Evolutionary conservation across 371 early-diverging fungal species (phyloP).

Genomic region (Rhizopus stolonifer): DNA sequence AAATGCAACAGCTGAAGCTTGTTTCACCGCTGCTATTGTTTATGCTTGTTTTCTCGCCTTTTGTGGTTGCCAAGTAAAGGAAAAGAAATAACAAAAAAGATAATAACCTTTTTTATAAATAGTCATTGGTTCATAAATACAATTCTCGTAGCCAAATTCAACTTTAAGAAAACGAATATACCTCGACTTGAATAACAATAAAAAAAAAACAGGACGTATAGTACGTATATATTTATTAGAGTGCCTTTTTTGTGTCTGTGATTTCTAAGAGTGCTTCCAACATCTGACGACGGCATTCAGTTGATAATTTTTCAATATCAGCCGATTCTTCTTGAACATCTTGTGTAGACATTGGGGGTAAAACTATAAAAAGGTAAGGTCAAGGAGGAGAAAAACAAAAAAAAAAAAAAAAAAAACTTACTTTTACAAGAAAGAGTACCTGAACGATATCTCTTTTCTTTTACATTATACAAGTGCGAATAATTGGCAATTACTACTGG

Average conservation of each 20-base stretch:
- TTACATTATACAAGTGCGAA: constrained; percentile 67
- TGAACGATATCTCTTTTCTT: constrained; percentile 56
- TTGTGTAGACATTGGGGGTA: constrained; percentile 75
- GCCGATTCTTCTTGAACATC: constrained; percentile 61
- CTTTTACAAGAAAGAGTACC: constrained; percentile 73
- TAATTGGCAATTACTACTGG: constrained; percentile 89
- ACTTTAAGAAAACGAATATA: constrained; percentile 23
- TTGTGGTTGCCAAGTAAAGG: constrained; percentile 65
- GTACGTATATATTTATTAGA: too few species aligned
- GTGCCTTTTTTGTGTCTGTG: too few species aligned
- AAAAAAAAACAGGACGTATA: too few species aligned
- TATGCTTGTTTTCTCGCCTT: constrained; percentile 68
- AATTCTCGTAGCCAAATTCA: constrained; percentile 54
- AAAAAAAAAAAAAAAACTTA: constrained; percentile 53
- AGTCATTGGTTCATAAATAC: constrained; percentile 50
- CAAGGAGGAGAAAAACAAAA: background rate
- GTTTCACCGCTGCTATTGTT: constrained; percentile 67
- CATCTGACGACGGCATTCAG: constrained; percentile 72
- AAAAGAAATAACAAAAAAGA: background rate
- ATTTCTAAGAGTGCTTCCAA: constrained; percentile 67
- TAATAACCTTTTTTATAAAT: background rate
- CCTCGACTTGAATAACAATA: too few species aligned
- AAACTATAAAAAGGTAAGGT: constrained; percentile 38
- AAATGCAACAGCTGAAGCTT: constrained; percentile 60
- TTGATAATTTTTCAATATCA: constrained; percentile 69